Evolutionary conservation across 495 filamentous ascomycete species (phyloP).

Genomic region (Penicillium bialowiezense): DNA sequence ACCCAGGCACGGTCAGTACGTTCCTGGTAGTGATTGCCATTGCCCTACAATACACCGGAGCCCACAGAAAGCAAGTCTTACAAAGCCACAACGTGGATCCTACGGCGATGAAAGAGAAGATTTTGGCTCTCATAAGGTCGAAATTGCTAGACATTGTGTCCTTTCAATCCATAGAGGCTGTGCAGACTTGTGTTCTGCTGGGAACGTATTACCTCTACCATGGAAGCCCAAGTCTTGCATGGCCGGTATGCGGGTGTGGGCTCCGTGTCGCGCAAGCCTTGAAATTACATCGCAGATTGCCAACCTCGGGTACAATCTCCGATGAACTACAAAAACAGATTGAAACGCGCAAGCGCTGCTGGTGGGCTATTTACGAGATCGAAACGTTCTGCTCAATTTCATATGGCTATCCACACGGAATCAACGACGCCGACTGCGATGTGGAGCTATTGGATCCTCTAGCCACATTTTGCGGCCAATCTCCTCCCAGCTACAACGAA

Average conservation of each 20-base stretch:
- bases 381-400: slow-evolving; percentile 38
- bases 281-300: slow-evolving; percentile 27
- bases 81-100: slow-evolving; percentile 6
- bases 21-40: slow-evolving; percentile 32
- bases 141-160: slow-evolving; percentile 26
- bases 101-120: slow-evolving; percentile 20
- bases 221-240: slow-evolving; percentile 31
- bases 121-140: slow-evolving; percentile 11
- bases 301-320: not conserved
- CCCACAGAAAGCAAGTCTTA: slow-evolving; percentile 9
- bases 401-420: slow-evolving; percentile 35
- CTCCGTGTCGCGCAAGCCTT: slow-evolving; percentile 35
- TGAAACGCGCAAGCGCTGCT: slow-evolving; percentile 36
- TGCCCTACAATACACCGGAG: slow-evolving; percentile 25
- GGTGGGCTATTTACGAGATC: slow-evolving; percentile 43
- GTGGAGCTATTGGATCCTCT: slow-evolving; percentile 29
- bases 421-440: slow-evolving; percentile 34
- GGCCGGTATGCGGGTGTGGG: slow-evolving; percentile 37
- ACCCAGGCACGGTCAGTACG: slow-evolving; percentile 23
- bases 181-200: slow-evolving; percentile 33
- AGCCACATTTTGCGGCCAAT: slow-evolving; percentile 9
- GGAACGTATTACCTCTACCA: slow-evolving; percentile 40
- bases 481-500: slow-evolving; percentile 9
- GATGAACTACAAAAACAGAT: slow-evolving; percentile 6
- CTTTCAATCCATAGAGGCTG: slow-evolving; percentile 25